phyloP scores from a whole-genome alignment of 2,329 filamentous ascomycete genomes.

The Colletotrichum sp. region DNA sequence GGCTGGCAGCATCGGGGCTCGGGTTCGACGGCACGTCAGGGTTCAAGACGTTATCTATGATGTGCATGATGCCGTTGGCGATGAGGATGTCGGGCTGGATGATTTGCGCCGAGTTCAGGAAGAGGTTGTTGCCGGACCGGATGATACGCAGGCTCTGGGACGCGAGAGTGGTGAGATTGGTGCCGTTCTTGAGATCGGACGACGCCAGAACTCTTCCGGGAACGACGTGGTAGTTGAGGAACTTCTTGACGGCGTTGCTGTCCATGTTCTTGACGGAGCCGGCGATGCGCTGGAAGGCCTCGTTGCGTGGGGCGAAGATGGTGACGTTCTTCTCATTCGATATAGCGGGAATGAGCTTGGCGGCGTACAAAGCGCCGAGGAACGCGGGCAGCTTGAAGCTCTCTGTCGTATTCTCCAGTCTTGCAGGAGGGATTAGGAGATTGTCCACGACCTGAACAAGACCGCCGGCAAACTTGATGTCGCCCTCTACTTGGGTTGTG shows the following conservation, averaged over 20 bases:
- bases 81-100: constrained; percentile 58
- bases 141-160: constrained; percentile 43
- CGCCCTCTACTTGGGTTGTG: constrained; percentile 43
- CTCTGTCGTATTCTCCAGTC: constrained; percentile 37
- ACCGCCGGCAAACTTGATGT: constrained; percentile 53
- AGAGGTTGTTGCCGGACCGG: constrained; percentile 49
- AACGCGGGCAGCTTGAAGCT: constrained; percentile 44
- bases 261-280: constrained; percentile 45
- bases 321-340: constrained; percentile 51
- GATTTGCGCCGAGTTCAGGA: constrained; percentile 58
- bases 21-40: constrained; percentile 42
- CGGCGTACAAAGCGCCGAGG: constrained; percentile 42
- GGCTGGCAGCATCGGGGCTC: constrained; percentile 37
- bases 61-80: constrained; percentile 63
- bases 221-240: constrained; percentile 63
- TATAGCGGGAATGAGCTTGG: constrained; percentile 43
- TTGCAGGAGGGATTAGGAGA: constrained; percentile 51
- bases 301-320: constrained; percentile 59
- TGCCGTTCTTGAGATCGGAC: constrained; percentile 31
- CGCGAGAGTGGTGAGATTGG: constrained; percentile 42
- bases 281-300: constrained; percentile 54
- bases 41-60: constrained; percentile 59
- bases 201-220: constrained; percentile 59
- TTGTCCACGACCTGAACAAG: constrained; percentile 59
- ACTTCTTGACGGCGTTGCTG: constrained; percentile 41